Conservation (phyloP, 1,139 yeast species). For the Magnusiomyces tetraspermus region DNA sequence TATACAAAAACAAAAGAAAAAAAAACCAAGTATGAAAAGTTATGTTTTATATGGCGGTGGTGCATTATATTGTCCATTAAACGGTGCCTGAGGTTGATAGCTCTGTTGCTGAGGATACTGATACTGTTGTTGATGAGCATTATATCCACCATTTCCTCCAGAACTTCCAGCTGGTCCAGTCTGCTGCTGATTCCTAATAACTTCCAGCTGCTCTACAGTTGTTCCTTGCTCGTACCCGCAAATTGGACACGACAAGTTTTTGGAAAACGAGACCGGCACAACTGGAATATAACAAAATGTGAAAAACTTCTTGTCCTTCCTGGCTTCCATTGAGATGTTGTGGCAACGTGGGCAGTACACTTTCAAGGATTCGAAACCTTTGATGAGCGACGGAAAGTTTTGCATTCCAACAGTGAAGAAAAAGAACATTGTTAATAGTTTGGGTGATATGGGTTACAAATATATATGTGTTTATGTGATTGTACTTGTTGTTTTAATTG, state of each 20-base stretch:
- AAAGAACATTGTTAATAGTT: conserved; percentile 14
- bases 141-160: too few relatives aligned
- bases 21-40: too few relatives aligned
- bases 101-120: too few relatives aligned
- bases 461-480: too few relatives aligned
- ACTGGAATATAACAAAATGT: conserved; percentile 41
- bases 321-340: conserved; percentile 36
- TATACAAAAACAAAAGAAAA: too few relatives aligned
- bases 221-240: conserved; percentile 42
- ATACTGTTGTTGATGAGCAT: too few relatives aligned
- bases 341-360: conserved; percentile 34
- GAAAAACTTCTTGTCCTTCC: conserved; percentile 39
- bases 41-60: too few relatives aligned
- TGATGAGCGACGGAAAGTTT: conserved; percentile 23
- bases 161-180: too few relatives aligned
- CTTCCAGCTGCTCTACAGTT: conserved; percentile 31
- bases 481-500: too few relatives aligned
- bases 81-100: too few relatives aligned
- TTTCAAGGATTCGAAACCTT: conserved; percentile 22
- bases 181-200: conserved; percentile 24
- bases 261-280: conserved; percentile 41
- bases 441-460: too few relatives aligned
- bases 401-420: conserved; percentile 14
- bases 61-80: too few relatives aligned
- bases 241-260: conserved; percentile 36